These are phyloP conservation scores for Cryptomeria japonica DNA, from an alignment of 75 land plant species.

Conservation along the genomic window DNA sequence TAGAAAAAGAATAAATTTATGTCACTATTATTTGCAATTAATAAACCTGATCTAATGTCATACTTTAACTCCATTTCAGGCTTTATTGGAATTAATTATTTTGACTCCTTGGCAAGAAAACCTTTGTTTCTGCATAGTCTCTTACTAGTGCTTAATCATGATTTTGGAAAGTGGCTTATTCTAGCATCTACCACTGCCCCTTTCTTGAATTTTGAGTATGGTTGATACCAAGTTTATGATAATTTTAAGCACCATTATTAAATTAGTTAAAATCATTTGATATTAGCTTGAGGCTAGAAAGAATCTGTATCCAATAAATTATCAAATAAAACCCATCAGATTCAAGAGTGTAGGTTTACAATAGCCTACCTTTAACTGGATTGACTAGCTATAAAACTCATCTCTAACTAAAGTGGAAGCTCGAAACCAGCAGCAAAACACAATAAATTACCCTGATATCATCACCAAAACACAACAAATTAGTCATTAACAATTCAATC, in stretches of 20 bases:
- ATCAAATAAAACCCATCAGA: not conserved
- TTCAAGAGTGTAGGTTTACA: not conserved
- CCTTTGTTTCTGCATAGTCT: too few relatives aligned
- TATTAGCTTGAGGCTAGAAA: not conserved
- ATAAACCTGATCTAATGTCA: too few relatives aligned
- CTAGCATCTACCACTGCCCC: too few relatives aligned
- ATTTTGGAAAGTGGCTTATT: too few relatives aligned
- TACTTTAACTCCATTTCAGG: too few relatives aligned
- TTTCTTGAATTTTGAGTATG: not conserved
- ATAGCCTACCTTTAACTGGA: not conserved
- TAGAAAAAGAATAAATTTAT: too few relatives aligned
- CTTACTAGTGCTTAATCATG: too few relatives aligned
- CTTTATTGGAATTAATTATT: too few relatives aligned
- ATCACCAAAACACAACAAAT: slow-evolving; percentile 3
- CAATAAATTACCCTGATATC: not conserved
- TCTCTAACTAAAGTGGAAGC: not conserved
- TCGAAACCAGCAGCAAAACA: not conserved
- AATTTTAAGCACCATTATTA: not conserved
- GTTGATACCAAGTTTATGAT: not conserved
- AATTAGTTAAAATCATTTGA: not conserved
- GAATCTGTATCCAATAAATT: not conserved
- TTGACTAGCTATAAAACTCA: not conserved
- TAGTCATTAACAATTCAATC: not conserved
- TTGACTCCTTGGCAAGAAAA: too few relatives aligned
- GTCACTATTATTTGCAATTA: too few relatives aligned